These are phyloP conservation scores for Babjeviella inositovora DNA, from an alignment of 805 yeast genomes.

Conservation along the genomic window DNA sequence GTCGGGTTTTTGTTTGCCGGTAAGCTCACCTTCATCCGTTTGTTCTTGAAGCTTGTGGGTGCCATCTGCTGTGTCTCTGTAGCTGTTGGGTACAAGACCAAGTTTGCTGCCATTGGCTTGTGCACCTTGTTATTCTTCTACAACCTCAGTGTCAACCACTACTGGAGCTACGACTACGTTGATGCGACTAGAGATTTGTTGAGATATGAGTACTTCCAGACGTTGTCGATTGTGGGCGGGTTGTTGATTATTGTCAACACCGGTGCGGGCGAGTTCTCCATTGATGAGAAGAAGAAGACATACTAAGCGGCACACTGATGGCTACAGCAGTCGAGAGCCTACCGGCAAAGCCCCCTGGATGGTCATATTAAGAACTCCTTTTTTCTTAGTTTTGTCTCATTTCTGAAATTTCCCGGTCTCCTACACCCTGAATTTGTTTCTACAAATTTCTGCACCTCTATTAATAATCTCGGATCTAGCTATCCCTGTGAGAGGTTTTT, in stretches of 20 bases:
- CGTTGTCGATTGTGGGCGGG: constrained; percentile 90
- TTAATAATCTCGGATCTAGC: too few relatives aligned
- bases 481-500: too few relatives aligned
- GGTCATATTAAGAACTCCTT: too few relatives aligned
- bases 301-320: too few relatives aligned
- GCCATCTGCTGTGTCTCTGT: constrained; percentile 58
- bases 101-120: constrained; percentile 61
- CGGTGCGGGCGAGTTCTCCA: constrained; percentile 89
- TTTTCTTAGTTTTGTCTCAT: too few relatives aligned
- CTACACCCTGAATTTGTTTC: too few relatives aligned
- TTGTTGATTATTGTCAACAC: constrained; percentile 79
- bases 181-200: constrained; percentile 77
- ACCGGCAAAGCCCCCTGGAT: too few relatives aligned
- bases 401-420: too few relatives aligned
- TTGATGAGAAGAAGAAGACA: constrained; percentile 92
- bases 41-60: constrained; percentile 54
- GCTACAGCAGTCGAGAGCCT: too few relatives aligned
- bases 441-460: too few relatives aligned
- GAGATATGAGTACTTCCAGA: constrained; percentile 89
- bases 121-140: constrained; percentile 59
- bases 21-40: constrained; percentile 51
- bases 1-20: constrained; percentile 70
- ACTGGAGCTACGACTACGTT: constrained; percentile 63
- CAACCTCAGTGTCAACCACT: constrained; percentile 70
- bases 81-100: constrained; percentile 86